These are phyloP conservation scores for Sporothrix globosa DNA, from an alignment of 2,329 filamentous ascomycete genomes.

Conservation along the genomic window DNA sequence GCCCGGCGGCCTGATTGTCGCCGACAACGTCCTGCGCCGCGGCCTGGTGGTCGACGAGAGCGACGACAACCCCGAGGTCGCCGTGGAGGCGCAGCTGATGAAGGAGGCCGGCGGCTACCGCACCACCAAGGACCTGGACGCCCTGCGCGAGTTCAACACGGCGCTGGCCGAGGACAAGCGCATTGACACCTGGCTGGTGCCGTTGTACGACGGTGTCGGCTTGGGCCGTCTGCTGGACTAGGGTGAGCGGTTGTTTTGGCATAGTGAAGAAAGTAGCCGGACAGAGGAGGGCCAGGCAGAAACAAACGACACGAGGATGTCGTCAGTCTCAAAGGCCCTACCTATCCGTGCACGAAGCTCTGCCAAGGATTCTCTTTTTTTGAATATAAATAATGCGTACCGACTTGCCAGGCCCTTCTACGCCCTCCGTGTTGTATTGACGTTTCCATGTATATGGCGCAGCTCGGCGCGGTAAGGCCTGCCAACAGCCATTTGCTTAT, in stretches of 20 bases:
- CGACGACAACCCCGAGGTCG: slow-evolving; percentile 41
- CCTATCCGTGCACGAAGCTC: no score
- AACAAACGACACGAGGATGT: neutral
- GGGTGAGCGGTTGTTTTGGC: neutral
- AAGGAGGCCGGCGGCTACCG: slow-evolving; percentile 19
- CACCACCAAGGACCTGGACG: slow-evolving; percentile 34
- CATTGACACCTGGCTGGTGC: slow-evolving; percentile 46
- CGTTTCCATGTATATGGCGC: neutral
- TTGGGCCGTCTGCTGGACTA: slow-evolving; percentile 41
- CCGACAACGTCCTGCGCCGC: slow-evolving; percentile 57
- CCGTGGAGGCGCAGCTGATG: slow-evolving; percentile 28
- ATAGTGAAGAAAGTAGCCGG: neutral
- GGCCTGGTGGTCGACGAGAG: slow-evolving; percentile 52
- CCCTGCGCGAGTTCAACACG: slow-evolving; percentile 45
- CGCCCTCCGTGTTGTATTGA: no score
- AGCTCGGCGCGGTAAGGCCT: neutral
- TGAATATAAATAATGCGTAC: neutral
- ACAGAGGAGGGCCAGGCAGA: neutral
- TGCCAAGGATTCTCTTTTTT: neutral
- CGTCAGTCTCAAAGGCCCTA: neutral
- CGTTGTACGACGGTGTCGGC: slow-evolving; percentile 47
- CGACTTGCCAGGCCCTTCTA: no score
- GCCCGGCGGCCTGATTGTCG: slow-evolving; percentile 55
- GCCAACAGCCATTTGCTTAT: neutral
- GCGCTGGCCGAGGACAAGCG: slow-evolving; percentile 40